Base-by-base conservation (phyloP, 2,329 filamentous ascomycete genomes). In the Talaromyces amestolkiae region DNA sequence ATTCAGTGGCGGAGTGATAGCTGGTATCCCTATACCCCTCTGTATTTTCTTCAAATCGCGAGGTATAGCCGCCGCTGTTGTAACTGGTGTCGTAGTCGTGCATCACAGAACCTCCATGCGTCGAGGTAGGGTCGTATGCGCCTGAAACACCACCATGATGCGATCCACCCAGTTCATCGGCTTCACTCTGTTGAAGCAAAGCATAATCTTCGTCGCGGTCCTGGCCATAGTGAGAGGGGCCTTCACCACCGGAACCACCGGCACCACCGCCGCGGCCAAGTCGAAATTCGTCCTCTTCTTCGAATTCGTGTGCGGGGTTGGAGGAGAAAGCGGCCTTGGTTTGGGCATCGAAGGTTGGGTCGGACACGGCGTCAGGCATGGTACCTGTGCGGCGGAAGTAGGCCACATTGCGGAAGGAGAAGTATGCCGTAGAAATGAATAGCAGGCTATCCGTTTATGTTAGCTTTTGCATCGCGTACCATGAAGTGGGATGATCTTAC, bases 301-400 rank as follows among this genome's bases (percentile, higher is more conserved):
- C 78, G 61, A 81, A 78, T 66, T 83, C 80, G 41, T 79, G 76
- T 37, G 74, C 77, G 13, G 80, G 78, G 66, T 80, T 82, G 9
- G 79, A 80, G 8, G 80, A 81, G 70, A 82, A 82, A 35, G 78
- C 80, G 22, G 79, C 79, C 68, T 82, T 80, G 66, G 75, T 78
- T 66, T 82, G 80, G n/a, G 79, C 79, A 19, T 82, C 80, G 71
- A 84, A 82, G 49, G 82, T 82, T 3, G 78, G 76, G 53, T 81
- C 78, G 8, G 77, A 76, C 49, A 76, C 73, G 2, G 76, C 73
- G 41, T 79, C 77, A 58, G 85, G 85, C 64, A 86, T 79, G 58
- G 82, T 81, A 66, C 86, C 86, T 56, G 84, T 85, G 68, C 82
- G 82, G 68, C 84, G 83, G 78, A 84, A 87, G 70, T 86, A 81